Conservation (phyloP, 2,329 filamentous ascomycete species). For the Zasmidium citrigriseum region DNA sequence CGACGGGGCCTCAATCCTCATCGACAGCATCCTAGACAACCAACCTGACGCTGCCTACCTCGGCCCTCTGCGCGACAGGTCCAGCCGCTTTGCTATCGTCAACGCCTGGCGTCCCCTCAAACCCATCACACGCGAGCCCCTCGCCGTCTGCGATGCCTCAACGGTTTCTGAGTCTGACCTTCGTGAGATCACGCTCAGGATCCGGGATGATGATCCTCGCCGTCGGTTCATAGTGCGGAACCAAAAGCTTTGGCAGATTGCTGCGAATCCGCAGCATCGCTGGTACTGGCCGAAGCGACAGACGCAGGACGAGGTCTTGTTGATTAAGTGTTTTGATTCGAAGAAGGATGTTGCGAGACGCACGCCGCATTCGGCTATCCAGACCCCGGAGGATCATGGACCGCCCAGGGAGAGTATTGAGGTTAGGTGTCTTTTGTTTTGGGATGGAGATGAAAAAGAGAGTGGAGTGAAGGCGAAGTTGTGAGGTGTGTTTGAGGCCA, state of each 20-base stretch:
- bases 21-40: too few relatives aligned
- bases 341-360: background rate
- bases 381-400: conserved; percentile 11
- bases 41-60: background rate
- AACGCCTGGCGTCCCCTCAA: conserved; percentile 10
- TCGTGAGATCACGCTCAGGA: background rate
- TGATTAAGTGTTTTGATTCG: conserved; percentile 10
- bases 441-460: conserved; percentile 9
- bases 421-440: conserved; percentile 17
- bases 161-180: conserved; percentile 1
- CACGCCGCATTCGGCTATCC: conserved; percentile 6
- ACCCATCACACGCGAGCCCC: conserved; percentile 3
- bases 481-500: too few relatives aligned
- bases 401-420: conserved; percentile 20
- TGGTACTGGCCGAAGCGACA: conserved; percentile 4
- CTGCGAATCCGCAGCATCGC: conserved; percentile 1
- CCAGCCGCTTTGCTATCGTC: conserved; percentile 3
- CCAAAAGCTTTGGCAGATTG: background rate
- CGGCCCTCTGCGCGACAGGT: background rate
- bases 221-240: background rate
- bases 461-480: background rate
- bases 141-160: conserved; percentile 7
- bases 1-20: conserved; percentile 4
- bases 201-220: background rate
- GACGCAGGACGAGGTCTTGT: conserved; percentile 4